Base-by-base conservation (phyloP, 805 yeast species). In the Nakazawaea anatomiae region DNA sequence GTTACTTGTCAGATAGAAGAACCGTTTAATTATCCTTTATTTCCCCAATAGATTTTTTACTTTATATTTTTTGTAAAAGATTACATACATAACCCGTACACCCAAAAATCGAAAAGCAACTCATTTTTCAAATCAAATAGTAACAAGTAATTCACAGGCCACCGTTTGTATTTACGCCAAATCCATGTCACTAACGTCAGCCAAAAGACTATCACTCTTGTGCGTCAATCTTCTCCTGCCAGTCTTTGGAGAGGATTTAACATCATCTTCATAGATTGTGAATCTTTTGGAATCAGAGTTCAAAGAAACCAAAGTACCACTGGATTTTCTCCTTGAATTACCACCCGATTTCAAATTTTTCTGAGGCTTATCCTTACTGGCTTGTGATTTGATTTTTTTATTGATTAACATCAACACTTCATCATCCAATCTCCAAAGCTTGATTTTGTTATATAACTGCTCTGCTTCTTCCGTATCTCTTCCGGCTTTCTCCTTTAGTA, bases 1-100 rank as follows among this genome's bases (percentile, higher is more conserved):
- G 96, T 59, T 90, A 82, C 67, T 75, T 90, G 68, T 80, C 89
- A 42, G 98, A 92, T 69, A 81, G 96, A 71, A 79, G 94, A 64
- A 79, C 89, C 5, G 85, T 89, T 35, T 88, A 67, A 64, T 29
- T 18, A 18, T 18, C 25, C 25, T 18, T 18, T 18, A 18, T 18
- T 18, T 18, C 25, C 25, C 25, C 25, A 18, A 18, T 18, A 18
- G 25, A 18, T 18, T 18, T 18, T 18, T 18, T 18, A 18, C 25
- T 18, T 18, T 18, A 3, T 18, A 18, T 18, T 18, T 18, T 18
- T 18, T 18, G 25, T 18, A 18, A 18, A 18, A 2, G 25, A 18
- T 18, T 18, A 18, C 25, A 18, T 18, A 18, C 25, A 18, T 18
- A 18, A 18, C 25, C 25, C 36, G 3, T 34, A 34, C 12, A 3